A percentile compares a stretch with the other conserved stretches of the same genome.
Conservation (phyloP, 768 basidiomycete species). For the Russula ochroleuca region DNA sequence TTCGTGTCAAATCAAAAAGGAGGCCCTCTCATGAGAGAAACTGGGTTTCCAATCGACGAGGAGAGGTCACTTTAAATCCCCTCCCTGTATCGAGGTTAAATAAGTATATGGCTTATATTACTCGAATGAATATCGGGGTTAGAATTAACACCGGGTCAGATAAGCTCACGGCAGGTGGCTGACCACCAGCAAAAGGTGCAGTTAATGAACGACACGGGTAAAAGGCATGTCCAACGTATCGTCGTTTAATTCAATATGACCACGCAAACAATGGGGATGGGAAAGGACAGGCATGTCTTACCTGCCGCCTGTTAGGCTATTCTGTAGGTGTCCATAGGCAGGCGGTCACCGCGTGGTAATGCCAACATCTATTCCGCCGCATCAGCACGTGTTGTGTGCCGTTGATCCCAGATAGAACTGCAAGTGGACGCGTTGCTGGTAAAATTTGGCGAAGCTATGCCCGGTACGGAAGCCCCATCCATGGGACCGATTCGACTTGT, state of each 20-base stretch:
- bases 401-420: slow-evolving; percentile 16
- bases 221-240: slow-evolving; percentile 6
- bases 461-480: slow-evolving; percentile 6
- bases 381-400: slow-evolving; percentile 18
- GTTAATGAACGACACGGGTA: slow-evolving; percentile 12
- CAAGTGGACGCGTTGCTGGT: slow-evolving; percentile 13
- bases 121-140: background rate
- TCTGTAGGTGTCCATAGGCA: background rate
- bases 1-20: slow-evolving; percentile 4
- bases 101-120: slow-evolving; percentile 2
- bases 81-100: background rate
- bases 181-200: background rate
- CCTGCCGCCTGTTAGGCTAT: background rate
- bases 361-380: slow-evolving; percentile 10
- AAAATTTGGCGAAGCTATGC: slow-evolving; percentile 18
- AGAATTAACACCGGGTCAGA: background rate
- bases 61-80: background rate
- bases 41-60: background rate
- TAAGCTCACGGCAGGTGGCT: background rate
- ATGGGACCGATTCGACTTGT: background rate
- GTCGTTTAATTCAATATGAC: background rate
- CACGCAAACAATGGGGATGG: background rate
- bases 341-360: slow-evolving; percentile 15
- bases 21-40: slow-evolving; percentile 9
- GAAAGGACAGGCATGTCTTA: slow-evolving; percentile 8